Evolutionary conservation across 331 rosid genomes (phyloP), one percentile per base, ranked within the genome.

Genomic region (Quercus tomentella): DNA sequence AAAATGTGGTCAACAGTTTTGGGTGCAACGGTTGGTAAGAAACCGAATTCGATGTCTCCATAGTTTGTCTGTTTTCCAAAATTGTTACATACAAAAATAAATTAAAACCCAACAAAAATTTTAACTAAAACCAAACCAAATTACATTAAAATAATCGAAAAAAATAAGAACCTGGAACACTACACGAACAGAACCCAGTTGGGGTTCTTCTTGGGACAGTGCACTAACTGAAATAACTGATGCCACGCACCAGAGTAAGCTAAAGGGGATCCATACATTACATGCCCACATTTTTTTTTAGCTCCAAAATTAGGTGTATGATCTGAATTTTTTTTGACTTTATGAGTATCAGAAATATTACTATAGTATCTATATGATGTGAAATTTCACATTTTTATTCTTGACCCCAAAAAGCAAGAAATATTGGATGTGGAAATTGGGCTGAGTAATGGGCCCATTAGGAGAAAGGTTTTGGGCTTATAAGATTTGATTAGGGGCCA

Each of bases 31-130:
- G 81, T 81, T 56, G 97, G 96, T 76, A 31, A 96, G 96, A 96
- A 96, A 26, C 99, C 99, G 31, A 96, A 96, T 78, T 96, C 99
- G 72, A 96, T 91, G 69, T 96, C 98, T n/a, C 99, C 99, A 81
- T 90, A 89, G 21, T 93, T 88, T 54, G 98, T 96, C 99, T 95
- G 86, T 86, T 37, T 11, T 17, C 65, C 45, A 8, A 73, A 73
- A 16, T 4, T 73, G 76, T n/a, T 31, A 2, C 21, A 30, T 30
- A 74, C 28, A 41, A 31, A 41, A 41, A 41, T 8, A 8, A 8
- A 2, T 9, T 41, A 41, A 41, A 41, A 8, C 45, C 45, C 3
- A 41, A 2, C 45, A 41, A 41, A 41, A 41, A 35, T 41, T 43
- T 56, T 35, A 72, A 72, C 66, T 28, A n/a, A 12, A 67, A 67